Conservation (phyloP, 352 stramenopile species). For the Pythium myriotylum region DNA sequence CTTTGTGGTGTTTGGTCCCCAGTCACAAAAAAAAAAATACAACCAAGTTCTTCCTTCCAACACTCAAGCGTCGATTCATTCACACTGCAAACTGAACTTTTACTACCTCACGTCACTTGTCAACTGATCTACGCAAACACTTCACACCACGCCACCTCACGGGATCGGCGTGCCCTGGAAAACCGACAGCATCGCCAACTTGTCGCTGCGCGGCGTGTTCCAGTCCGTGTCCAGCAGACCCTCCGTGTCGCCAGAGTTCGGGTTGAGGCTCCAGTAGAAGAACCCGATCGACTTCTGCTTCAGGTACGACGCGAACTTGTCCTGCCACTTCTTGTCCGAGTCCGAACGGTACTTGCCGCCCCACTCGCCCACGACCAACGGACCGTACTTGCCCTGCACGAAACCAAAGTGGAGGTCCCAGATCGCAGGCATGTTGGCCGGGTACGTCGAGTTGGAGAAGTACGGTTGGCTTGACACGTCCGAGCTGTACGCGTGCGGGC, state of each 20-base stretch:
- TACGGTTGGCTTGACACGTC: too few species aligned
- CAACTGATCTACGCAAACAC: too few species aligned
- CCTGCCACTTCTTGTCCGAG: conserved; percentile 53
- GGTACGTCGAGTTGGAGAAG: conserved; percentile 39
- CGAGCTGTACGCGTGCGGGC: conserved; percentile 53
- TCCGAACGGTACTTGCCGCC: conserved; percentile 24
- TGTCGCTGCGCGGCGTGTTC: conserved; percentile 45
- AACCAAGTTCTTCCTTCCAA: too few species aligned
- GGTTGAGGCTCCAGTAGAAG: conserved; percentile 75
- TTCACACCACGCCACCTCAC: too few species aligned
- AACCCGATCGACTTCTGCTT: conserved; percentile 31
- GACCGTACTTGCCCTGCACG: conserved; percentile 27
- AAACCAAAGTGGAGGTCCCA: conserved; percentile 66
- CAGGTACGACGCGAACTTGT: conserved; percentile 46
- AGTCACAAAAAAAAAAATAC: too few species aligned
- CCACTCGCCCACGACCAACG: conserved; percentile 48
- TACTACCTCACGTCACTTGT: too few species aligned
- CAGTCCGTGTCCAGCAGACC: conserved; percentile 61
- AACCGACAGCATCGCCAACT: conserved; percentile 47
- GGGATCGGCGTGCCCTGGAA: conserved; percentile 42
- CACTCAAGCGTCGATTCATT: too few species aligned
- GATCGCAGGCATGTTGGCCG: conserved; percentile 47
- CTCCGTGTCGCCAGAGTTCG: conserved; percentile 62
- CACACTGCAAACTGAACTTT: too few species aligned
- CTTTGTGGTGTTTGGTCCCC: too few species aligned